A percentile compares a stretch with the other conserved stretches of the same genome.
Evolutionary conservation across 1,284 basidiomycete species (phyloP).

Genomic region (Pascua guehoae): DNA sequence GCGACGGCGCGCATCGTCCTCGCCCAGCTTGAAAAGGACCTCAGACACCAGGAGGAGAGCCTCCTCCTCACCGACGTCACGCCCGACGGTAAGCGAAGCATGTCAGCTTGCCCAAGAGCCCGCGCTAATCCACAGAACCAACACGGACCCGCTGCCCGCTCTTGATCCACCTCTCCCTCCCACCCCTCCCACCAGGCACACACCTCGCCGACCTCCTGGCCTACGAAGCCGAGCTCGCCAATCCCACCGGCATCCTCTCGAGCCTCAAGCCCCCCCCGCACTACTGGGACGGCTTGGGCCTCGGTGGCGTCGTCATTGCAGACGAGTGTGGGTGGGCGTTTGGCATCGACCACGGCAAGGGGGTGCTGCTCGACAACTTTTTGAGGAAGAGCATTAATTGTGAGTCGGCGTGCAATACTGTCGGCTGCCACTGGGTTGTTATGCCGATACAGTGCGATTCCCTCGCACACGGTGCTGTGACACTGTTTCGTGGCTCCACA

Average conservation of each 20-base stretch:
- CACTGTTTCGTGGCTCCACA: too few relatives aligned
- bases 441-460: too few relatives aligned
- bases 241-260: conserved; percentile 39
- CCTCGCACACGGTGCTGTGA: too few relatives aligned
- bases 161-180: conserved; percentile 39
- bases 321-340: conserved; percentile 71
- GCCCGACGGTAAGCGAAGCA: conserved; percentile 32
- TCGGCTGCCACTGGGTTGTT: too few relatives aligned
- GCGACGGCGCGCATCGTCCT: conserved; percentile 62
- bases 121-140: conserved; percentile 6
- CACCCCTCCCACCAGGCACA: conserved; percentile 33
- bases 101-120: too few relatives aligned
- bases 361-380: conserved; percentile 61
- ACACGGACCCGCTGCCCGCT: conserved; percentile 35
- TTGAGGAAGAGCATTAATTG: conserved; percentile 78
- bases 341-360: conserved; percentile 62
- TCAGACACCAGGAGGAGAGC: conserved; percentile 28
- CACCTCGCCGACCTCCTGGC: conserved; percentile 25
- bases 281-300: conserved; percentile 39
- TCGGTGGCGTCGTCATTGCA: conserved; percentile 67
- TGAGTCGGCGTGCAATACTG: conserved; percentile 47
- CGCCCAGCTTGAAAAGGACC: conserved; percentile 57
- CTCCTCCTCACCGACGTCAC: conserved; percentile 31
- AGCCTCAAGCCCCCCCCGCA: conserved; percentile 31
- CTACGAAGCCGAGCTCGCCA: conserved; percentile 38